Evolutionary conservation across 441 rosid species (phyloP), one percentile per base, ranked within the genome.

Genomic region (Brassica hybrid): DNA sequence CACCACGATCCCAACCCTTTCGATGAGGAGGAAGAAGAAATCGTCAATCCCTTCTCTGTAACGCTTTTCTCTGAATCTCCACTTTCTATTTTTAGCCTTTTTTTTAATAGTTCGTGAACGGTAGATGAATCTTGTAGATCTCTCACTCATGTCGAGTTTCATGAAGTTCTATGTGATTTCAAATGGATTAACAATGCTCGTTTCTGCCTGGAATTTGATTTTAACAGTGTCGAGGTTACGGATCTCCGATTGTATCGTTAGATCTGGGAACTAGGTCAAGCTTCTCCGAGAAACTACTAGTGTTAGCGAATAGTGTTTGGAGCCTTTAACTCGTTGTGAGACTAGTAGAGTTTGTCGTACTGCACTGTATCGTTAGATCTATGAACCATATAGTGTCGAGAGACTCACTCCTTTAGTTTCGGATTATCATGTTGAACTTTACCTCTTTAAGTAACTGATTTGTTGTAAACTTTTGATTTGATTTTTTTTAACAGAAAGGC

Each of bases 41-140:
- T 87, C 78, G 95, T 91, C 87, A 91, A 93, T 91, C 98, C 97
- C 7, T 93, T 93, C 77, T 93, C 98, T 86, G 98, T 93, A 91
- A 41, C 50, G 32, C 61, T 50, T 27, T 56, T 18, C 25, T 48
- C 69, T 48, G 3, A 48, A 48, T 72, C 69, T 72, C 62, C 34
- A 59, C 58, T 63, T 63, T 72, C 69, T 72, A 17, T 45, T 63
- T 62, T 2, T 50, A n/a, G 14, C n/a, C 1, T 68, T 50, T 52
- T 3, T 59, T 58, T 21, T 36, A n/a, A n/a, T n/a, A 11, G 41
- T 43, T 59, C 11, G 1, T 43, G 50, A 43, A 27, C n/a, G 14
- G 50, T 12, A 10, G 50, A 43, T 2, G 48, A 41, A 41, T 34
- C 38, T 34, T 27, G 32, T 27, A 34, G 38, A 34, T 34, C 38